These are phyloP conservation scores for Backusella tarrabulga DNA, from an alignment of 192 early-diverging fungal genomes.

Conservation along the genomic window DNA sequence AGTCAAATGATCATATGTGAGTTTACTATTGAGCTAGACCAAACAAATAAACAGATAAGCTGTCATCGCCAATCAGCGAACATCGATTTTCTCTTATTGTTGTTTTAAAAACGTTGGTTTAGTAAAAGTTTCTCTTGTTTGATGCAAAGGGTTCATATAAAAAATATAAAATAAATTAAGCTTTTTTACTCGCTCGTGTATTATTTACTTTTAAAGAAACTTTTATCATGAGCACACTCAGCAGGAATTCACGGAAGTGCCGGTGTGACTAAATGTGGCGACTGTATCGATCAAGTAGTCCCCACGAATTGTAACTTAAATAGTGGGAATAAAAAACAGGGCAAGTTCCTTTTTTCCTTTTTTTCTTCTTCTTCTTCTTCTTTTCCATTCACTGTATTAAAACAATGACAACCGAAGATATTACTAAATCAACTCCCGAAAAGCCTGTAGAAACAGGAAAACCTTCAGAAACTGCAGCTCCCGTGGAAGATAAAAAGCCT, in stretches of 20 bases:
- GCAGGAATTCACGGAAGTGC: background rate
- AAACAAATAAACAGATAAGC: background rate
- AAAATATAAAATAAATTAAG: constrained; percentile 1
- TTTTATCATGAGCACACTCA: constrained; percentile 3
- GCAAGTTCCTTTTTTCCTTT: background rate
- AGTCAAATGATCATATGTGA: background rate
- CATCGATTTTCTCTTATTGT: background rate
- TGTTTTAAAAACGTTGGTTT: background rate
- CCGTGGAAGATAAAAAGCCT: background rate
- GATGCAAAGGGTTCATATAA: background rate
- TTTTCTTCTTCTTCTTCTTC: background rate
- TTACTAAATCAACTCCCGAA: background rate
- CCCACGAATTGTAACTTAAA: background rate
- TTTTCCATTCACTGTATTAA: background rate
- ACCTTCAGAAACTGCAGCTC: background rate
- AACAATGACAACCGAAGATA: background rate
- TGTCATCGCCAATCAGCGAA: background rate
- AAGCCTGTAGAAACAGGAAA: background rate
- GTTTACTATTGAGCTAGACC: background rate
- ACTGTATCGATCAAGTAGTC: background rate
- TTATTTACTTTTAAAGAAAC: background rate
- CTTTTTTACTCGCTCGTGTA: background rate
- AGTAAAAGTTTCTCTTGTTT: background rate
- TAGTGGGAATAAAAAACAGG: background rate
- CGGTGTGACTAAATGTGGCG: background rate